These are phyloP conservation scores for Sisymbrium altissimum DNA, from an alignment of 345 rosid species.

Conservation along the genomic window DNA sequence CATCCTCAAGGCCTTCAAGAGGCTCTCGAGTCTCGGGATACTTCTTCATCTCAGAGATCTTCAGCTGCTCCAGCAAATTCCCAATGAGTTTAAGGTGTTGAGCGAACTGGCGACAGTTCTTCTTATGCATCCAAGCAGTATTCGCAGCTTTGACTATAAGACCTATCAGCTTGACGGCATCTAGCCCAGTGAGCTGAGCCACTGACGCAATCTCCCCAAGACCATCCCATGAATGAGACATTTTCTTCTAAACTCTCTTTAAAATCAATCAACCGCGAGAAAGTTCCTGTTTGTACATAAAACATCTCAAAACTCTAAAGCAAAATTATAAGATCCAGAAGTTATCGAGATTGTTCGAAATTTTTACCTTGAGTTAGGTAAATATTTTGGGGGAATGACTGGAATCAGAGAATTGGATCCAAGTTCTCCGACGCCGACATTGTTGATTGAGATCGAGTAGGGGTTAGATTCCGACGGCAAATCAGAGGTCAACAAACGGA, in stretches of 20 bases:
- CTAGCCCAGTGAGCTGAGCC: slow-evolving; percentile 80
- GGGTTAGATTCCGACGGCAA: slow-evolving; percentile 5
- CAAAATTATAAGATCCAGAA: background rate
- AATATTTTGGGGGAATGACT: background rate
- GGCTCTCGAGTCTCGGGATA: slow-evolving; percentile 98
- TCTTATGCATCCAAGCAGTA: slow-evolving; percentile 95
- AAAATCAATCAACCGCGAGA: background rate
- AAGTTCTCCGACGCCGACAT: slow-evolving; percentile 18
- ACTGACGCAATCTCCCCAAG: slow-evolving; percentile 76
- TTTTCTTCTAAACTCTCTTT: slow-evolving; percentile 23
- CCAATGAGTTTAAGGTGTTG: slow-evolving; percentile 91
- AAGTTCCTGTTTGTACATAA: background rate
- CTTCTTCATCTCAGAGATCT: slow-evolving; percentile 87
- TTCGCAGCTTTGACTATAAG: slow-evolving; percentile 79
- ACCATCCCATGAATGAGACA: slow-evolving; percentile 78
- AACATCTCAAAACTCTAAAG: background rate
- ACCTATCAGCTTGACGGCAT: slow-evolving; percentile 77
- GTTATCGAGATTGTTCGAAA: background rate
- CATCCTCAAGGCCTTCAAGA: slow-evolving; percentile 91
- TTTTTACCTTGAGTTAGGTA: slow-evolving; percentile 3
- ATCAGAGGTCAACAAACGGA: background rate
- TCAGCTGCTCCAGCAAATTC: slow-evolving; percentile 78
- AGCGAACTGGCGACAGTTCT: slow-evolving; percentile 92
- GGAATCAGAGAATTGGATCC: slow-evolving; percentile 9
- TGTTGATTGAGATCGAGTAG: slow-evolving; percentile 3